A percentile compares a stretch with the other conserved stretches of the same genome.
These are phyloP conservation scores for Euphorbia schlechtendalii DNA, from an alignment of 441 rosid species.

Conservation along the genomic window DNA sequence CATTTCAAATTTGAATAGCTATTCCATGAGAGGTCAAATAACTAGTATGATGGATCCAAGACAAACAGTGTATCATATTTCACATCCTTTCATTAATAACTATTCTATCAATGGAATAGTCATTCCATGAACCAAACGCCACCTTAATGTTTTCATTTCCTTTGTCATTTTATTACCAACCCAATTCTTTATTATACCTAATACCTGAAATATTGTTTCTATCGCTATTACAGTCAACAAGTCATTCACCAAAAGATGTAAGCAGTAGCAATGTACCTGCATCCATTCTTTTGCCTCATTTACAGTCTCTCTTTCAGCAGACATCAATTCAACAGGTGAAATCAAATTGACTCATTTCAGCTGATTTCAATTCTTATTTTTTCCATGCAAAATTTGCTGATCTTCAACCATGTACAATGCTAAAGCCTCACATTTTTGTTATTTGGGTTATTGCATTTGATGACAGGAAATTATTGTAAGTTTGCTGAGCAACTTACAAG, in stretches of 20 bases:
- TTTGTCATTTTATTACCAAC: neutral
- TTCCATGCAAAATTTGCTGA: slow-evolving; percentile 1
- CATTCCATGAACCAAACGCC: no score
- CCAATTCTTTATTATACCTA: neutral
- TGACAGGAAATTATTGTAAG: slow-evolving; percentile 68
- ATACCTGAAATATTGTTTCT: neutral
- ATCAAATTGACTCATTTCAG: slow-evolving; percentile 12
- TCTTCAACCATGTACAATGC: slow-evolving; percentile 1
- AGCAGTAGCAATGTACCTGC: slow-evolving; percentile 34
- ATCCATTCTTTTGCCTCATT: slow-evolving; percentile 60
- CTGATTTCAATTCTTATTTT: neutral
- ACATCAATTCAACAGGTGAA: slow-evolving; percentile 82
- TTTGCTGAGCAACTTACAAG: slow-evolving; percentile 64
- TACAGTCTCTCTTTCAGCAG: slow-evolving; percentile 88
- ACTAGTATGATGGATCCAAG: no score
- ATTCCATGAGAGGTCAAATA: no score
- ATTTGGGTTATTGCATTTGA: slow-evolving; percentile 17
- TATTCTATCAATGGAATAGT: no score
- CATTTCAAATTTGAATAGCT: no score
- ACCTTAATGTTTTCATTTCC: neutral
- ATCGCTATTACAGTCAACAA: slow-evolving; percentile 41
- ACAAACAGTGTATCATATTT: no score
- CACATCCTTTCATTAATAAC: no score
- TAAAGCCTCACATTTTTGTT: neutral
- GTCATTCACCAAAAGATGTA: slow-evolving; percentile 51